Evolutionary conservation across 805 yeast genomes (phyloP).

Genomic region (Sugiyamaella marilandica): DNA sequence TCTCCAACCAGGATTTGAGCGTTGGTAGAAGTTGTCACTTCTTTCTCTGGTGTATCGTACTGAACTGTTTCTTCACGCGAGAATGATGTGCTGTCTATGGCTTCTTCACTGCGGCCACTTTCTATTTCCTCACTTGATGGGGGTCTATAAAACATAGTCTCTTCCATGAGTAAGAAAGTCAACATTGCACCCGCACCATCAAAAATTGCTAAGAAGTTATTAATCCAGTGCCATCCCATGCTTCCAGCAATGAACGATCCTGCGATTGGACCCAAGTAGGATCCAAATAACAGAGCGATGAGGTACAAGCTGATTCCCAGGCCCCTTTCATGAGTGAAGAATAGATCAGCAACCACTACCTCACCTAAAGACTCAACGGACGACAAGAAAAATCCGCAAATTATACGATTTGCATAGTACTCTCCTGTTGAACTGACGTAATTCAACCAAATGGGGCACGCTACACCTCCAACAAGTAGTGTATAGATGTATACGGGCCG

Average conservation of each 20-base stretch:
- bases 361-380: constrained; percentile 49
- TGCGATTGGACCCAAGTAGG: constrained; percentile 54
- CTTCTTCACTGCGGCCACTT: not conserved
- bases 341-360: constrained; percentile 45
- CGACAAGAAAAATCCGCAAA: constrained; percentile 19
- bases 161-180: constrained; percentile 5
- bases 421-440: constrained; percentile 4
- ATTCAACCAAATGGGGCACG: constrained; percentile 9
- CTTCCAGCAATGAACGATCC: constrained; percentile 30
- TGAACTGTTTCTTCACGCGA: not conserved
- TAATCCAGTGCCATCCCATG: constrained; percentile 9
- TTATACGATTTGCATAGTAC: constrained; percentile 8
- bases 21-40: not conserved
- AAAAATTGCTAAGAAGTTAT: constrained; percentile 8
- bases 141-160: constrained; percentile 9
- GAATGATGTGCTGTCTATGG: not conserved
- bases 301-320: constrained; percentile 48
- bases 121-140: not conserved
- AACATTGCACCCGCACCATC: constrained; percentile 3
- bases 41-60: not conserved
- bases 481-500: constrained; percentile 36
- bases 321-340: constrained; percentile 49
- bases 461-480: constrained; percentile 5
- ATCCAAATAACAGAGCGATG: constrained; percentile 48
- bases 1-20: not conserved